Evolutionary conservation across 306 rosid species (phyloP).

Genomic region (Amphicarpaea edgeworthii): DNA sequence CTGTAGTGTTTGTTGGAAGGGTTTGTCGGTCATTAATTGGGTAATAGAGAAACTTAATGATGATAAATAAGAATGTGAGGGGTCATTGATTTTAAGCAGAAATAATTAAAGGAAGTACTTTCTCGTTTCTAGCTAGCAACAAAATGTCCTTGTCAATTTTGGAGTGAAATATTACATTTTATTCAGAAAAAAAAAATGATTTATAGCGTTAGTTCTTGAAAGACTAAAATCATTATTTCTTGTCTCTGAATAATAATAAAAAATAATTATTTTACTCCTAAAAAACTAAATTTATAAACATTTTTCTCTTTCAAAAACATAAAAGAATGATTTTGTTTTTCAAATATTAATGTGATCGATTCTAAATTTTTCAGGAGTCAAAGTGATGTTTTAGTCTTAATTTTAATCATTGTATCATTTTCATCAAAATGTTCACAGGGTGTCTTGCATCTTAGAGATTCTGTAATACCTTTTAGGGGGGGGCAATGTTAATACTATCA

Average conservation of each 20-base stretch:
- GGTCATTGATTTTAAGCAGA: constrained; percentile 16
- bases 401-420: not conserved
- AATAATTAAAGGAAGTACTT: constrained; percentile 12
- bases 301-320: not conserved
- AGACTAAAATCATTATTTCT: not conserved
- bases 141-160: not conserved
- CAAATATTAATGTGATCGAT: not conserved
- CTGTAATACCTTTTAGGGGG: not conserved
- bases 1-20: not conserved
- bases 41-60: constrained; percentile 3
- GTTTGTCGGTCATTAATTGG: constrained; percentile 25
- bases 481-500: not conserved
- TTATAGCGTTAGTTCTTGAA: not conserved
- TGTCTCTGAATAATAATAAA: not conserved
- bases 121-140: not conserved
- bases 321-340: not conserved
- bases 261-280: not conserved
- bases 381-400: not conserved
- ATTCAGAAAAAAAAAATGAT: not conserved
- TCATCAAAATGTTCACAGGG: not conserved
- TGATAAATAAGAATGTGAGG: constrained; percentile 40
- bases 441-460: constrained; percentile 5
- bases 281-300: not conserved
- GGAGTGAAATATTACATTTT: not conserved
- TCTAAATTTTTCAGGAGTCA: not conserved